Conservation (phyloP, 495 filamentous ascomycete species). For the Mycothermus thermophilus region DNA sequence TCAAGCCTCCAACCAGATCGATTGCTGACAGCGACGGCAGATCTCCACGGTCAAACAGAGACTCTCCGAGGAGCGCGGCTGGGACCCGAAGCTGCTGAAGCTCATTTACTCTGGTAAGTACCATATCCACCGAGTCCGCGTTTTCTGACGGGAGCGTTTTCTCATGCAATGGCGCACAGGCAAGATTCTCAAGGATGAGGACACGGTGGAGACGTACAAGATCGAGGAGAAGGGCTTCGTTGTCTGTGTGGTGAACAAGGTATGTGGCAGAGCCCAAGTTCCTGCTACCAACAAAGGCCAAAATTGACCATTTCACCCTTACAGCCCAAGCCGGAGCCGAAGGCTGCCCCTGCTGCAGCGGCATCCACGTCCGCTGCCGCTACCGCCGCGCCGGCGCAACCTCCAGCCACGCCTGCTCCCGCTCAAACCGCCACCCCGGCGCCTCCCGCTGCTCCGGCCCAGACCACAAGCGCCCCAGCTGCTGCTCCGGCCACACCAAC, state of each 20-base stretch:
- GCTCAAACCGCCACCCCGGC: conserved; percentile 45
- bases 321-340: conserved; percentile 11
- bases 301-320: background rate
- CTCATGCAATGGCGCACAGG: conserved; percentile 34
- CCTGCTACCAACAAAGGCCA: background rate
- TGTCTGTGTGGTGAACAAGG: conserved; percentile 94
- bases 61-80: conserved; percentile 77
- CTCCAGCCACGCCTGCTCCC: conserved; percentile 60
- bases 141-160: conserved; percentile 1
- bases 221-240: conserved; percentile 99
- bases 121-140: background rate
- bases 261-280: conserved; percentile 23
- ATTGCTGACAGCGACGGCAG: no score
- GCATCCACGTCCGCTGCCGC: conserved; percentile 35
- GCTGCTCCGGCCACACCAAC: conserved; percentile 60
- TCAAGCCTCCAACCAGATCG: no score
- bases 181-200: conserved; percentile 95
- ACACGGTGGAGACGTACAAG: conserved; percentile 87
- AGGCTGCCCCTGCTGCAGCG: conserved; percentile 40
- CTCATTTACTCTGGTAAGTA: conserved; percentile 90
- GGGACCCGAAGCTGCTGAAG: conserved; percentile 77
- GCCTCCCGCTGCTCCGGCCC: conserved; percentile 43
- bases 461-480: conserved; percentile 38
- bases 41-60: conserved; percentile 81
- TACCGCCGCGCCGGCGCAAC: no score